phyloP scores from a whole-genome alignment of 176 grass and related monocot genomes.

The Eleusine indica region DNA sequence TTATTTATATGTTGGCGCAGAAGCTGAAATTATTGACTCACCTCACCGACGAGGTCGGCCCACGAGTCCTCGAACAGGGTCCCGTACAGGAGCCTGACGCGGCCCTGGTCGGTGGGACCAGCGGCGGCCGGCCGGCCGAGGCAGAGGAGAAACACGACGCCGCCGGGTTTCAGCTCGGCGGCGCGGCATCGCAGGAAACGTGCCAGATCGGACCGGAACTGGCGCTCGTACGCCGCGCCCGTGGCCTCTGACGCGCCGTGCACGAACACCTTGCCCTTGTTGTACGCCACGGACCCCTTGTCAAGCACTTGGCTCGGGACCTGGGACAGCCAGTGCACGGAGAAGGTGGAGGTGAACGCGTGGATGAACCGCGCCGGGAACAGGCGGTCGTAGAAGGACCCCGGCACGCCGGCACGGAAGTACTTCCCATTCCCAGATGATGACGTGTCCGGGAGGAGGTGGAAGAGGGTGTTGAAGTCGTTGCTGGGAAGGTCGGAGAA shows the following conservation, averaged over 20 bases:
- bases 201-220: conserved; percentile 27
- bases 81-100: conserved; percentile 6
- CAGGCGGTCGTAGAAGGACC: conserved; percentile 40
- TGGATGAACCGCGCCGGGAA: conserved; percentile 34
- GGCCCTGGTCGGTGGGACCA: neutral
- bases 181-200: conserved; percentile 23
- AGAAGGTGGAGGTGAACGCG: conserved; percentile 21
- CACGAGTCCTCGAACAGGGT: conserved; percentile 39
- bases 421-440: neutral
- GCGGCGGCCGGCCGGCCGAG: neutral
- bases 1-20: too few species aligned
- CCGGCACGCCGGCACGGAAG: conserved; percentile 44
- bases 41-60: conserved; percentile 46
- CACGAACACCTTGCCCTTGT: conserved; percentile 39
- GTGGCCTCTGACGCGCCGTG: conserved; percentile 38
- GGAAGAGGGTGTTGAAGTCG: conserved; percentile 53
- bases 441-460: neutral
- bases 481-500: conserved; percentile 53
- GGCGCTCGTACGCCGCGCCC: conserved; percentile 31
- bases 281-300: conserved; percentile 9
- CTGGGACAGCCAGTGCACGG: conserved; percentile 49
- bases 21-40: neutral
- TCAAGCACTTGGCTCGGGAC: neutral
- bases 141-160: conserved; percentile 37
- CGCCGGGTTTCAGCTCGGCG: conserved; percentile 31